phyloP scores from a whole-genome alignment of 208 protist genomes.

The Acanthamoeba lenticulata region DNA sequence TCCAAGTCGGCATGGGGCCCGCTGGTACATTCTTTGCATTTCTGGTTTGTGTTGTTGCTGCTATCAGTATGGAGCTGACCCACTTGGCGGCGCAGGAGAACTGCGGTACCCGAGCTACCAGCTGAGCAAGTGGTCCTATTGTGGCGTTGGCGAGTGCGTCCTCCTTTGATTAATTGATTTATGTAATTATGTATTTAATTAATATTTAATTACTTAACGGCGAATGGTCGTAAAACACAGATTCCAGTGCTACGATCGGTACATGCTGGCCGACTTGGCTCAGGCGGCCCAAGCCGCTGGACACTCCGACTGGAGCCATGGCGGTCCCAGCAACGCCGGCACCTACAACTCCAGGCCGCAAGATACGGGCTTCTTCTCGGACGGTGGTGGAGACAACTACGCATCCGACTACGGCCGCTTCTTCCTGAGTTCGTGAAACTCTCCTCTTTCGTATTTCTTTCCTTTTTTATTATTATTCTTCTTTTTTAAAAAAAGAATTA shows the following conservation, averaged over 20 bases:
- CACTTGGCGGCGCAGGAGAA: conserved; percentile 81
- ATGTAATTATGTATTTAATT: background rate
- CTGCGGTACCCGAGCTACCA: conserved; percentile 87
- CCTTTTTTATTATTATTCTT: no score
- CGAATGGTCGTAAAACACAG: background rate
- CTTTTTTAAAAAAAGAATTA: no score
- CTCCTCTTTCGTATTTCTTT: no score
- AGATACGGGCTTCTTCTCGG: conserved; percentile 79
- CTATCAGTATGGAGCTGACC: background rate
- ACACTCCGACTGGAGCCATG: conserved; percentile 78
- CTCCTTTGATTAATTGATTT: background rate
- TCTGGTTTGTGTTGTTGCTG: background rate
- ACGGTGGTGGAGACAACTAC: conserved; percentile 69
- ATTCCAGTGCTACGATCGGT: conserved; percentile 87
- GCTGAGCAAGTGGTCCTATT: conserved; percentile 81
- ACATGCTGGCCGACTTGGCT: conserved; percentile 76
- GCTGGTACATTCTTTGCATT: background rate
- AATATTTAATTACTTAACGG: background rate
- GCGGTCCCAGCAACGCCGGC: conserved; percentile 69
- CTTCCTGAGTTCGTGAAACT: conserved; percentile 80
- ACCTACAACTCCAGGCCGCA: conserved; percentile 73
- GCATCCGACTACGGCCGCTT: conserved; percentile 81
- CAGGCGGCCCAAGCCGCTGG: conserved; percentile 68
- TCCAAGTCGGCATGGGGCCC: conserved; percentile 83
- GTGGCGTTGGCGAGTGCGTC: conserved; percentile 78